Evolutionary conservation across 2,329 filamentous ascomycete genomes (phyloP).

Genomic region (Geosmithia morbida): DNA sequence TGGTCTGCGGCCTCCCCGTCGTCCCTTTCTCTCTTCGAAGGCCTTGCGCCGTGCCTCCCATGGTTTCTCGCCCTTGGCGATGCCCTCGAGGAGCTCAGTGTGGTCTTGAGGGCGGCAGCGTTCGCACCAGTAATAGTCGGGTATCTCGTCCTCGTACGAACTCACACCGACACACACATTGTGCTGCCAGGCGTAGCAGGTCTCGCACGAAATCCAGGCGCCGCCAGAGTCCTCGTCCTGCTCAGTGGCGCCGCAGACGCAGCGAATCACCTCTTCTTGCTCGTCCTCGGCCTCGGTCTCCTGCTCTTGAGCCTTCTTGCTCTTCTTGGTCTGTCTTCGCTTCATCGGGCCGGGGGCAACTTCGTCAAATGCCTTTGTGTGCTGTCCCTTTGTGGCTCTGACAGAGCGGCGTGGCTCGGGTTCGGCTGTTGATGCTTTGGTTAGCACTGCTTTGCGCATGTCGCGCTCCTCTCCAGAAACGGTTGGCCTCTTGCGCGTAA

Average conservation of each 20-base stretch:
- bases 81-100: constrained; percentile 62
- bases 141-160: constrained; percentile 62
- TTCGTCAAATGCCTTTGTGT: constrained; percentile 74
- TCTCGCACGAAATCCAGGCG: constrained; percentile 92
- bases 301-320: constrained; percentile 51
- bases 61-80: constrained; percentile 67
- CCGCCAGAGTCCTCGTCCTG: constrained; percentile 76
- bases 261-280: constrained; percentile 61
- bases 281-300: constrained; percentile 32
- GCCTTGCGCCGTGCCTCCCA: constrained; percentile 59
- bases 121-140: constrained; percentile 86
- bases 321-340: constrained; percentile 30
- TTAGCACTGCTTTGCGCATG: neutral
- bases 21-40: constrained; percentile 40
- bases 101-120: constrained; percentile 76
- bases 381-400: constrained; percentile 91
- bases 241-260: constrained; percentile 79
- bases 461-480: neutral
- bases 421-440: constrained; percentile 21
- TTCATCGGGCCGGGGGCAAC: constrained; percentile 46
- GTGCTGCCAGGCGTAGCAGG: constrained; percentile 90
- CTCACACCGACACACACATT: constrained; percentile 87
- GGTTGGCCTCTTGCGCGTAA: neutral
- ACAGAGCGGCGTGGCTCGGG: constrained; percentile 83
- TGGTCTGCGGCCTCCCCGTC: constrained; percentile 21